Base-by-base conservation (phyloP, 176 grass and related monocot species). In the Canna indica region DNA sequence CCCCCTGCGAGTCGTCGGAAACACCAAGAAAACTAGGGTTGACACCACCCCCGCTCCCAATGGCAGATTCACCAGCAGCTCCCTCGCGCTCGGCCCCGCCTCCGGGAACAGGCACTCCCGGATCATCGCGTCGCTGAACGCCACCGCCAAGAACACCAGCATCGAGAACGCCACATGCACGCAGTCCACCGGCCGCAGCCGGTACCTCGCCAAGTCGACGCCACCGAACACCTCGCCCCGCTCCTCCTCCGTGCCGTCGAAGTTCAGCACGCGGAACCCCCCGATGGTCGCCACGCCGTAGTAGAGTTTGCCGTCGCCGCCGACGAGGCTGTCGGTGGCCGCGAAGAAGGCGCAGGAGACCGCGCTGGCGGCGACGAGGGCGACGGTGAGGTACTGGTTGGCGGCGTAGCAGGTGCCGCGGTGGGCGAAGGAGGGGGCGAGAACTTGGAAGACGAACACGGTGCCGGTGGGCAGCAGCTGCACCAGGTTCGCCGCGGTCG, bases 401-500 rank as follows among this genome's bases (percentile, higher is more conserved):
- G 67, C 72, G 5, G 16, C 8, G 45, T 69, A 76, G 83, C 81
- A 90, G 3, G 0, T 28, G 47, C 90, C 90, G 31, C 82, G 78
- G 85, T 86, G 81, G 60, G 64, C 81, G 83, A 95, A 90, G 24
- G 86, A 94, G 3, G 90, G 83, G 45, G 83, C 82, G 47, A 94
- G 76, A 25, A 81, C 74, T 48, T 95, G 83, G 76, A 87, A 90
- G 0, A 76, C 81, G n/a, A 95, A 65, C 24, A 78, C 69, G 16
- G 86, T 95, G 69, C 81, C 78, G 5, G 83, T 87, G 22, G 81
- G 83, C 20, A 85, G 84, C 1, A 95, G 90, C 73, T 87, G 80
- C 64, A 73, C 32, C 5, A 94, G 78, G 78, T 83, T 83, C 24
- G 83, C 74, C 3, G 77, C 68, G 32, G 70, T 29, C 4, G 83